Base-by-base conservation (phyloP, 2,329 filamentous ascomycete species). In the Colletotrichum godetiae region DNA sequence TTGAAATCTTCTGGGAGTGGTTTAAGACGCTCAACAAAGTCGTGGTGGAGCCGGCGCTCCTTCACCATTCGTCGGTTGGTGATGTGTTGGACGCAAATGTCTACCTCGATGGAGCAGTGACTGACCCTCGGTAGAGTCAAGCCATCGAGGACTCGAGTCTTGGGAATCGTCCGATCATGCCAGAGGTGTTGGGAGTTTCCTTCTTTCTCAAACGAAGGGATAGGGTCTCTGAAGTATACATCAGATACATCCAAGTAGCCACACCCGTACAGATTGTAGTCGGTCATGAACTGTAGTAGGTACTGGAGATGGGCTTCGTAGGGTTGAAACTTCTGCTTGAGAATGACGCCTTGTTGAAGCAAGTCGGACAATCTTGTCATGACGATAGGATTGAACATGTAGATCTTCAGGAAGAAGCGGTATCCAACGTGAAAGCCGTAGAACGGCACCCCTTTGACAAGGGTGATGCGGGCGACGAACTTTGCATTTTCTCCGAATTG, bases 251-350 rank as follows among this genome's bases (percentile, higher is more conserved):
- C 90, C 76, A 98, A 91, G 78, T 96, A 97, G 68, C 91, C 92
- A 80, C 97, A 99, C 7, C 97, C 97, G 81, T 97, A 98, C 76
- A 99, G 86, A 80, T 98, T 99, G 86, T 97, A 99, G 81, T 99
- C 97, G 76, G 93, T 93, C 97, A 99, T 98, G 90, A 97, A 99
- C 83, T 99, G 97, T 11, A 97, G 88, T 10, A 98, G 85, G 80
- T 95, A 98, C 79, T 98, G 95, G 74, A 98, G 82, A 81, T 99
- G 97, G 22, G 94, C 95, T 83, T 99, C 97, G 79, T 97, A 97
- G 0, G 97, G 96, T 79, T 98, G 96, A 56, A 99, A 93, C 29
- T 90, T 88, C 72, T 89, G 90, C 80, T 94, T 94, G 90, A 98
- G 90, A 56, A 99, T 92, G 35, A 93, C 93, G 8, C 97, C 97